A percentile compares a stretch with the other conserved stretches of the same genome.
These are phyloP conservation scores for Fusarium robinianum DNA, from an alignment of 2,329 filamentous ascomycete species.

Conservation along the genomic window DNA sequence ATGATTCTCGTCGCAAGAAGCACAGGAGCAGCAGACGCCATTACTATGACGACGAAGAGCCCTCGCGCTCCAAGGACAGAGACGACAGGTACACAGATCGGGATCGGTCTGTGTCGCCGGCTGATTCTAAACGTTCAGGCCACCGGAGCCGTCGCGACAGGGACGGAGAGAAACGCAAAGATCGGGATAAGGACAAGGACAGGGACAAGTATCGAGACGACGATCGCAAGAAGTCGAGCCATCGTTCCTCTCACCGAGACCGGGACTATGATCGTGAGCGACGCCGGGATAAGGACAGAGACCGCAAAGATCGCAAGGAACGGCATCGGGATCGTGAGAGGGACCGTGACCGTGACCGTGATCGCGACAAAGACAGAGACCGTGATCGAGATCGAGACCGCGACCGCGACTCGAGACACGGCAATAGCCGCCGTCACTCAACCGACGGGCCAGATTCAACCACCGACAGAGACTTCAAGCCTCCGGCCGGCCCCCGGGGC, in stretches of 20 bases:
- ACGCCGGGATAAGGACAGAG: conserved; percentile 46
- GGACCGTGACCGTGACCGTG: conserved; percentile 43
- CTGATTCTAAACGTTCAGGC: conserved; percentile 59
- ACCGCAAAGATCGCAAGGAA: conserved; percentile 47
- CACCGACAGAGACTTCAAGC: conserved; percentile 48
- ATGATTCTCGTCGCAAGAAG: conserved; percentile 54
- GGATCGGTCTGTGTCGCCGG: conserved; percentile 68
- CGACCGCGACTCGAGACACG: conserved; percentile 39
- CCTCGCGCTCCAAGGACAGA: conserved; percentile 42
- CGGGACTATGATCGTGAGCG: conserved; percentile 44
- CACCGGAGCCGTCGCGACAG: conserved; percentile 66
- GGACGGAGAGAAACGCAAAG: conserved; percentile 48
- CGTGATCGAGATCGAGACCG: conserved; percentile 43
- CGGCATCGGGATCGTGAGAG: conserved; percentile 44
- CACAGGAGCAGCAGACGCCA: conserved; percentile 51
- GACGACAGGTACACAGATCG: conserved; percentile 55
- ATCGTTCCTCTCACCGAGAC: no score
- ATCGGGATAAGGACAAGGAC: conserved; percentile 53
- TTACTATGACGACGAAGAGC: conserved; percentile 52
- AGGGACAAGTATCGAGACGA: conserved; percentile 47
- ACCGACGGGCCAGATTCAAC: conserved; percentile 35
- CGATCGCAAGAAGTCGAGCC: no score
- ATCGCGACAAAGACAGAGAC: conserved; percentile 43
- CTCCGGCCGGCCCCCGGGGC: conserved; percentile 47
- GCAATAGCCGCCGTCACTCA: conserved; percentile 43